These are phyloP conservation scores for Pecoramyces ruminantium DNA, from an alignment of 192 early-diverging fungal species.

Conservation along the genomic window DNA sequence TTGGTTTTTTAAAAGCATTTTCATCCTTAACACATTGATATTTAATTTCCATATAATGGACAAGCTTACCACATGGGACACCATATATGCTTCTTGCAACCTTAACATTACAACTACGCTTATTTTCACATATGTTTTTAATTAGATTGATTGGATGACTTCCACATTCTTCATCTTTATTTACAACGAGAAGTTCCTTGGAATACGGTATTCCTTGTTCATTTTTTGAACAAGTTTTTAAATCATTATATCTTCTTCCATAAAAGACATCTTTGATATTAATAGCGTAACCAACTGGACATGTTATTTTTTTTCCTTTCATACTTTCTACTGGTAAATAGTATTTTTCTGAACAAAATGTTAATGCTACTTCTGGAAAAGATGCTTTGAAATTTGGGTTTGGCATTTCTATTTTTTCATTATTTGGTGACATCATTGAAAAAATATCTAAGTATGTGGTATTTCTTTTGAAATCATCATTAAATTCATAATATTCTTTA, in stretches of 20 bases:
- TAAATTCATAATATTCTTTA: too few species aligned
- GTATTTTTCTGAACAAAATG: not conserved
- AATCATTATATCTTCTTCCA: not conserved
- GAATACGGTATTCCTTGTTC: not conserved
- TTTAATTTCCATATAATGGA: not conserved
- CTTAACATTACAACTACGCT: not conserved
- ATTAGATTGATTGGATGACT: not conserved
- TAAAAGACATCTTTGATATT: not conserved
- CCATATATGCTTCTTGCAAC: not conserved
- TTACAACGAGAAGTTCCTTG: not conserved
- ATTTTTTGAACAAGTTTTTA: not conserved
- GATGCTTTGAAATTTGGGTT: too few species aligned
- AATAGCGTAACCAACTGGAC: not conserved
- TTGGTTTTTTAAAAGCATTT: not conserved
- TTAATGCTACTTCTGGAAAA: not conserved
- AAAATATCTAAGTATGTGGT: too few species aligned
- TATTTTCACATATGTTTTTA: not conserved
- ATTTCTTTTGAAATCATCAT: too few species aligned
- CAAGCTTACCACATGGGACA: not conserved
- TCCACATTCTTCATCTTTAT: not conserved
- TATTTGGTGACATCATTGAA: not conserved
- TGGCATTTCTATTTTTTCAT: not conserved
- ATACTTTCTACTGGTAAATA: not conserved
- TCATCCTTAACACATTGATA: not conserved
- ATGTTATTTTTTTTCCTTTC: not conserved